Evolutionary conservation across 1,139 yeast species (phyloP).

Genomic region (Saccharomyces hybrid): DNA sequence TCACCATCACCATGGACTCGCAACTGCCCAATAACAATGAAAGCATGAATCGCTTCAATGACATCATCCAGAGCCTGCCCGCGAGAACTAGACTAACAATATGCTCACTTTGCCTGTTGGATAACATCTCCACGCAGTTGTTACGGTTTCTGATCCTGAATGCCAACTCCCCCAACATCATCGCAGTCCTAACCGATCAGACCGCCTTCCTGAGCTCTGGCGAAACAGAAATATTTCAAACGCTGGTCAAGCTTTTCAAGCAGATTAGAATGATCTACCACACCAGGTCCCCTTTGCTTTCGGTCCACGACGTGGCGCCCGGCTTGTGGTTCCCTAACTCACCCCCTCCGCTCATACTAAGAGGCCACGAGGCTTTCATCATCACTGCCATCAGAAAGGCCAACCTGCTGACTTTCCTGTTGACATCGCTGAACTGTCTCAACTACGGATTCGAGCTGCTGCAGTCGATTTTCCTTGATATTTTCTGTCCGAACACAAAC

Average conservation of each 20-base stretch:
- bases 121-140: slow-evolving; percentile 27
- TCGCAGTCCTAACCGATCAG: slow-evolving; percentile 19
- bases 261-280: slow-evolving; percentile 60
- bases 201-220: slow-evolving; percentile 22
- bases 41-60: slow-evolving; percentile 19
- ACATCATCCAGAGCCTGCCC: slow-evolving; percentile 23
- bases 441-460: slow-evolving; percentile 83
- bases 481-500: slow-evolving; percentile 59
- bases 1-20: background rate
- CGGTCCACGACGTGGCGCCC: slow-evolving; percentile 42
- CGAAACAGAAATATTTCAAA: slow-evolving; percentile 67
- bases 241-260: slow-evolving; percentile 66
- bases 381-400: slow-evolving; percentile 70
- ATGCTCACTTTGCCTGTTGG: slow-evolving; percentile 24
- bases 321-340: slow-evolving; percentile 64
- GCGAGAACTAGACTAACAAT: slow-evolving; percentile 20
- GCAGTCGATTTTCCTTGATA: slow-evolving; percentile 74
- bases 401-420: slow-evolving; percentile 76
- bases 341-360: slow-evolving; percentile 49
- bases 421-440: slow-evolving; percentile 75
- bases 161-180: slow-evolving; percentile 22
- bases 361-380: slow-evolving; percentile 51
- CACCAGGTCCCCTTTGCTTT: slow-evolving; percentile 58
- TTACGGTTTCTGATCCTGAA: slow-evolving; percentile 25
- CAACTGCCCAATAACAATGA: slow-evolving; percentile 7